A percentile compares a stretch with the other conserved stretches of the same genome.
Evolutionary conservation across 495 filamentous ascomycete genomes (phyloP).

Genomic region (Daldinia vernicosa): DNA sequence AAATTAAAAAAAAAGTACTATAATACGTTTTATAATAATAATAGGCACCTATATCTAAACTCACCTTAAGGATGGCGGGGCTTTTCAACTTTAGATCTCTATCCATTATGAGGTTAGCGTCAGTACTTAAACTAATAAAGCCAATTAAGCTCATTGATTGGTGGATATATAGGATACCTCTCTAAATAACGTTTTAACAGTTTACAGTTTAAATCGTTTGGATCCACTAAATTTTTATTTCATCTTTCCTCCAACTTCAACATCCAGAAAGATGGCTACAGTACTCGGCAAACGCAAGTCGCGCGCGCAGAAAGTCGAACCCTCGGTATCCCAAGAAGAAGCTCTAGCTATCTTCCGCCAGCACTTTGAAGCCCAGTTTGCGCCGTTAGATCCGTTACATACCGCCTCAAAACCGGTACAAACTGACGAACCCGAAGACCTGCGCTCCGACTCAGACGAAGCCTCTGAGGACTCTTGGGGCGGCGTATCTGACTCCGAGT

Average conservation of each 20-base stretch:
- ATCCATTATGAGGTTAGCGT: conserved; percentile 15
- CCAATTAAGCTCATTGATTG: conserved; percentile 30
- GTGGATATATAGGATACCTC: background rate
- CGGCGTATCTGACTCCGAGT: conserved; percentile 67
- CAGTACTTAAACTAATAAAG: conserved; percentile 5
- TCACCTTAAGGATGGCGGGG: conserved; percentile 1
- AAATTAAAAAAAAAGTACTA: no score
- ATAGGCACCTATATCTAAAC: background rate
- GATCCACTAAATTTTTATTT: conserved; percentile 40
- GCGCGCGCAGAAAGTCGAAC: conserved; percentile 36
- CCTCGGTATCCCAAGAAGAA: conserved; percentile 43
- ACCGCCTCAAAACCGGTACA: conserved; percentile 37
- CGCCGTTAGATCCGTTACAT: conserved; percentile 63
- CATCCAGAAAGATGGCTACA: conserved; percentile 43
- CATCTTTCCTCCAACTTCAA: conserved; percentile 23
- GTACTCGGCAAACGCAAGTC: conserved; percentile 57
- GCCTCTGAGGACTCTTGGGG: conserved; percentile 59
- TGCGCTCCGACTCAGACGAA: conserved; percentile 54
- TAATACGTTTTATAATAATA: background rate
- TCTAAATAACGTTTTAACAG: no score
- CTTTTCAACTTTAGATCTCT: conserved; percentile 5
- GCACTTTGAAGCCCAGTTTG: conserved; percentile 88
- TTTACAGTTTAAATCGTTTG: background rate
- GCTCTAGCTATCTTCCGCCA: conserved; percentile 69
- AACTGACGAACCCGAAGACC: conserved; percentile 29